Base-by-base conservation (phyloP, 805 yeast species). In the Sugiyamaella mastotermitis region DNA sequence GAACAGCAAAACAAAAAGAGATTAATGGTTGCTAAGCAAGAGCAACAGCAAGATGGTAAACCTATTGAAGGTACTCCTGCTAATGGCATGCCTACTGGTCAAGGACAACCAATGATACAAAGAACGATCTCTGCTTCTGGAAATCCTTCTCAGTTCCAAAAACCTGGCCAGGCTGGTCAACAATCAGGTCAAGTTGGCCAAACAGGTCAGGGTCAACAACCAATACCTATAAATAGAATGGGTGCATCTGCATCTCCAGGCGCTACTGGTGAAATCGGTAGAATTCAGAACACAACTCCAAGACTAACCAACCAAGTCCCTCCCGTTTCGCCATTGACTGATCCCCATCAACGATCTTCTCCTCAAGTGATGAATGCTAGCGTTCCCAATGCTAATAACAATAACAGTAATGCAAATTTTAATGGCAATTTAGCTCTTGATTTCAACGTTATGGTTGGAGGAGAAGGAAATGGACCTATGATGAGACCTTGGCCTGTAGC, bases 1-100 rank as follows among this genome's bases (percentile, higher is more conserved):
- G 94, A 84, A 51, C 74, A 74, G 46, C 88, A 83, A 55, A 84
- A 82, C 58, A 79, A 80, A 55, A 76, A 75, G 56, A 69, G 83
- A 38, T 62, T 82, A 25, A 41, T 57, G 49, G 59, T 54, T n/a
- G 61, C 64, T 11, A 53, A 61, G n/a, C 63, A 60, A 39, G 61
- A 60, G 33, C 62, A 57, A 31, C n/a, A n/a, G n/a, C 58, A 58
- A 47, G 56, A 49, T 22, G 43, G 45, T 20, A 43, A 41, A 31
- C 32, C 33, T 13, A 20, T 35, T 3, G 43, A 32, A 19, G 40
- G 41, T 14, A 35, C 43, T 25, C 34, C 43, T 8, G 34, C 15
- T n/a, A 21, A 11, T 20, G 46, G 46, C 11, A 41, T 33, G 31
- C 38, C 35, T 10, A 39, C 40, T 4, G 38, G 35, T 14, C 22